phyloP scores from a whole-genome alignment of 441 rosid species.

The Melianthus villosus region DNA sequence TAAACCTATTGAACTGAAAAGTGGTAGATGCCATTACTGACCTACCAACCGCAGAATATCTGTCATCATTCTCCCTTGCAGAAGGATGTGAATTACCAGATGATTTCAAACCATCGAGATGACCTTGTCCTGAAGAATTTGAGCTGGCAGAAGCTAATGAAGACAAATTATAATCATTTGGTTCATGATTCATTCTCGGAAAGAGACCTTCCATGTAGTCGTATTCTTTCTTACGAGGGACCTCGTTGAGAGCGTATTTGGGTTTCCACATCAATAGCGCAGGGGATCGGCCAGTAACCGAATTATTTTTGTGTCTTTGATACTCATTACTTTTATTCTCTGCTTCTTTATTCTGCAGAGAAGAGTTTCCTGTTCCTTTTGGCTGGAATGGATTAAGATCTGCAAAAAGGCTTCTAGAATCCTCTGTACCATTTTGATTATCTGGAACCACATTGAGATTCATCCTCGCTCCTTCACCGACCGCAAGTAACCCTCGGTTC shows the following conservation, averaged over 20 bases:
- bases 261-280: slow-evolving; percentile 72
- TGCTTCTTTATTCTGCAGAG: slow-evolving; percentile 31
- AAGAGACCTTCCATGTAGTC: slow-evolving; percentile 45
- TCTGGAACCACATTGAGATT: slow-evolving; percentile 66
- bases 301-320: slow-evolving; percentile 40
- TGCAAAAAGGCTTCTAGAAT: slow-evolving; percentile 64
- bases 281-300: slow-evolving; percentile 53
- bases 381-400: slow-evolving; percentile 90
- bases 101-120: slow-evolving; percentile 27
- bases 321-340: slow-evolving; percentile 41
- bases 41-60: slow-evolving; percentile 18
- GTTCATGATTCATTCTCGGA: slow-evolving; percentile 58
- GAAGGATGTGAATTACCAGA: slow-evolving; percentile 22
- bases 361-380: slow-evolving; percentile 61
- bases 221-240: slow-evolving; percentile 66
- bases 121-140: slow-evolving; percentile 22
- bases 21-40: slow-evolving; percentile 23
- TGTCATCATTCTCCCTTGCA: slow-evolving; percentile 21
- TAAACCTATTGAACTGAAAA: slow-evolving; percentile 17
- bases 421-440: slow-evolving; percentile 50
- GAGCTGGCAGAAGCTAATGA: slow-evolving; percentile 40
- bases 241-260: slow-evolving; percentile 60
- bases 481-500: slow-evolving; percentile 31
- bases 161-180: slow-evolving; percentile 39
- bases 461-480: slow-evolving; percentile 49